Base-by-base conservation (phyloP, 176 grass and related monocot species). In the Triticum monococcum region DNA sequence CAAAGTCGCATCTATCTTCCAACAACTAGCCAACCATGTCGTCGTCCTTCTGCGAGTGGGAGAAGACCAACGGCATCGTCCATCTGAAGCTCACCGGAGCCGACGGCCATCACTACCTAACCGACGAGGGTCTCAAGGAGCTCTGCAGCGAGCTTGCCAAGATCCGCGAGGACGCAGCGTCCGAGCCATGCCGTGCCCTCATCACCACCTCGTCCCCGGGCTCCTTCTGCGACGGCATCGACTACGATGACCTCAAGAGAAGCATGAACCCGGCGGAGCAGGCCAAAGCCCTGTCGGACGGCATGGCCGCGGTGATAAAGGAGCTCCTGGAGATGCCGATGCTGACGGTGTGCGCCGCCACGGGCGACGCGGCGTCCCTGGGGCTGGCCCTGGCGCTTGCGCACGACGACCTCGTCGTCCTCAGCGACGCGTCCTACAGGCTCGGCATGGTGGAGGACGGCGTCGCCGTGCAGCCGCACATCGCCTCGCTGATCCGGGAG, bases 211-310 rank as follows among this genome's bases (percentile, higher is more conserved):
- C 76, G 5, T 79, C 76, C 28, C 3, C 9, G 9, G 76, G 76
- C 54, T 79, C 76, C 54, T 79, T 79, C 76, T 79, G 76, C 76
- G 54, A 62, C 54, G 76, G 76, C 76, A 24, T 79, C 20, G 18
- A 79, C 76, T 36, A 61, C 50, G 10, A 22, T 3, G 5, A 24
- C 7, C 8, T 56, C 30, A 17, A 52, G 18, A 31, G 30, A 57
- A 78, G 31, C 75, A 12, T 56, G 46, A 26, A 28, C 1, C 7
- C 23, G 6, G 7, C 46, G 16, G 46, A 33, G 25, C 18, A 48
- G 18, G 54, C 56, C 9, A 59, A 36, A 11, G 16, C 1, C 7
- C 76, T 79, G 16, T 30, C 20, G 4, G 76, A 79, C 28, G 54
- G 54, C 31, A 60, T 79, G 76, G 76, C 76, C 10, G 56, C 76